Evolutionary conservation across 495 filamentous ascomycete genomes (phyloP).

Genomic region (Chlorociboria aeruginascens): DNA sequence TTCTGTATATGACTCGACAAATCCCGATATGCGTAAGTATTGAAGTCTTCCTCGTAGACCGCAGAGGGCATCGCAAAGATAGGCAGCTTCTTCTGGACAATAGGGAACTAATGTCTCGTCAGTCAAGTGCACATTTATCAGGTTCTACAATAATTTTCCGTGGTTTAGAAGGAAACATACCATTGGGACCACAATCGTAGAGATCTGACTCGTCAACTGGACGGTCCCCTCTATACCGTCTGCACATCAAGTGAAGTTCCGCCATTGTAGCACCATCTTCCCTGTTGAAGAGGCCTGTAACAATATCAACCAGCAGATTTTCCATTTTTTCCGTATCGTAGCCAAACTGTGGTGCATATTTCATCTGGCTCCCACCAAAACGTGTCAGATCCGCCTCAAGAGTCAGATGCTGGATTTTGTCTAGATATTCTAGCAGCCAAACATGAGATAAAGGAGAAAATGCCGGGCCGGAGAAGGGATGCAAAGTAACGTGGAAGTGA

Average conservation of each 20-base stretch:
- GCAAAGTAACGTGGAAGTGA: constrained; percentile 17
- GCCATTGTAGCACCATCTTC: neutral
- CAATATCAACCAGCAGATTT: neutral
- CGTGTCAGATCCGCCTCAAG: constrained; percentile 17
- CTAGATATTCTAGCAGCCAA: constrained; percentile 10
- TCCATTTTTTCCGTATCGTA: constrained; percentile 5
- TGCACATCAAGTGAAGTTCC: constrained; percentile 12
- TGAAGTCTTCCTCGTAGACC: constrained; percentile 2
- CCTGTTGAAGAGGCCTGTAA: constrained; percentile 2
- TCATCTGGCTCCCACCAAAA: constrained; percentile 10
- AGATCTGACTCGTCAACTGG: neutral
- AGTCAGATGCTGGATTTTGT: constrained; percentile 12
- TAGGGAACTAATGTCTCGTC: constrained; percentile 5
- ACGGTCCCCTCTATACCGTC: constrained; percentile 6
- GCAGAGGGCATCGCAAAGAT: neutral
- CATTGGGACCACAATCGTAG: no score
- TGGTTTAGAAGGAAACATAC: no score
- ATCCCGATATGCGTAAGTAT: constrained; percentile 10
- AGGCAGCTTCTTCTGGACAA: constrained; percentile 3
- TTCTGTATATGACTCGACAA: constrained; percentile 1
- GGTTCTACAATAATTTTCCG: no score
- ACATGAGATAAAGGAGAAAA: constrained; percentile 13
- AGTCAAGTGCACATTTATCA: neutral
- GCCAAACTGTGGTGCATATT: constrained; percentile 1
- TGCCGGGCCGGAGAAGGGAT: constrained; percentile 7